Percentiles rank a stretch among this genome's conserved stretches.
Evolutionary conservation across 257 asterid species (phyloP).

Genomic region (Solanum chilense): DNA sequence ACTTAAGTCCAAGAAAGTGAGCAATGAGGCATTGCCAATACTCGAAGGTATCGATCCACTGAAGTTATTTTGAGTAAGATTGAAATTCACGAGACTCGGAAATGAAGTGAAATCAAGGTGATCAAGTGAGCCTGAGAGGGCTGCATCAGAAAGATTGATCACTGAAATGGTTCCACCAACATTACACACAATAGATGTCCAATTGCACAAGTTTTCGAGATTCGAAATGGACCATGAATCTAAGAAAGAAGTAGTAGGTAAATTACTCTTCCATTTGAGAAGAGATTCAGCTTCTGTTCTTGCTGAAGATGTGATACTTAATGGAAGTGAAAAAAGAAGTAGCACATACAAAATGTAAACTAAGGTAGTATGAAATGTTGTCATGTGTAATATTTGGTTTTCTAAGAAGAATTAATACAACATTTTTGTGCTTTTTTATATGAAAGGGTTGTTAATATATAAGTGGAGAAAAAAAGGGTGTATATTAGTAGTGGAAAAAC

Average conservation of each 20-base stretch:
- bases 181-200: slow-evolving; percentile 56
- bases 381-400: slow-evolving; percentile 15
- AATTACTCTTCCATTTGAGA: slow-evolving; percentile 41
- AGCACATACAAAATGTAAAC: slow-evolving; percentile 13
- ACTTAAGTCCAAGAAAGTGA: slow-evolving; percentile 59
- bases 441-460: background rate
- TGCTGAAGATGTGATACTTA: slow-evolving; percentile 25
- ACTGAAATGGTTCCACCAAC: slow-evolving; percentile 22
- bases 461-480: background rate
- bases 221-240: slow-evolving; percentile 48
- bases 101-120: slow-evolving; percentile 34
- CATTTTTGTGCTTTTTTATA: background rate
- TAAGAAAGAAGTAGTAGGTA: slow-evolving; percentile 14
- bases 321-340: slow-evolving; percentile 13
- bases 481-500: background rate
- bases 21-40: slow-evolving; percentile 39
- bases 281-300: slow-evolving; percentile 54
- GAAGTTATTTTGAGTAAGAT: slow-evolving; percentile 34
- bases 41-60: slow-evolving; percentile 52
- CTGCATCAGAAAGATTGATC: slow-evolving; percentile 25
- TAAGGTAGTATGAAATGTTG: slow-evolving; percentile 1
- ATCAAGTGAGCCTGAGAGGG: slow-evolving; percentile 31
- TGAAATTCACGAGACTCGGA: slow-evolving; percentile 23
- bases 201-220: slow-evolving; percentile 40
- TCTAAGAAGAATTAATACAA: background rate